Evolutionary conservation across 164 flowering plant genomes (phyloP).

Genomic region (Hamamelis virginiana): DNA sequence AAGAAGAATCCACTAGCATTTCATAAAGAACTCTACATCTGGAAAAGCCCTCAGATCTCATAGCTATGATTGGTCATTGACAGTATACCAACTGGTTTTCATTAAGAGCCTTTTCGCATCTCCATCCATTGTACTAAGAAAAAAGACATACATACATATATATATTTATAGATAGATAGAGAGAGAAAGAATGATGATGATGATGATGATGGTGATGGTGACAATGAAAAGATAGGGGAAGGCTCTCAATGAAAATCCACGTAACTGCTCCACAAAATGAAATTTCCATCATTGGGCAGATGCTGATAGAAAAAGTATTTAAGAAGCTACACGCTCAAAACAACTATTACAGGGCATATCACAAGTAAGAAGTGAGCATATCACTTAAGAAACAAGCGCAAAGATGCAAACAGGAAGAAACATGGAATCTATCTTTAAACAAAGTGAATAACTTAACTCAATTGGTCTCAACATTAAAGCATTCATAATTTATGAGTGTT

Average conservation of each 20-base stretch:
- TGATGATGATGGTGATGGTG: not conserved
- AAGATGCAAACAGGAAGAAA: too few species aligned
- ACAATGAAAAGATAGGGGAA: not conserved
- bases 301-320: not conserved
- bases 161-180: not conserved
- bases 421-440: too few species aligned
- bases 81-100: not conserved
- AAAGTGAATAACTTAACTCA: too few species aligned
- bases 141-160: not conserved
- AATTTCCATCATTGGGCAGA: constrained; percentile 29
- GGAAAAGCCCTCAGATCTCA: constrained; percentile 31
- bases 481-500: too few species aligned
- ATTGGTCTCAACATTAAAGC: too few species aligned
- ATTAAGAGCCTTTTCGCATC: constrained; percentile 15
- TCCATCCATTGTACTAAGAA: not conserved
- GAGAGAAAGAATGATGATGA: not conserved
- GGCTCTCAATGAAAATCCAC: constrained; percentile 1
- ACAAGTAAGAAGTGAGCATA: too few species aligned
- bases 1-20: not conserved
- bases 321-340: not conserved
- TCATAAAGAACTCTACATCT: not conserved
- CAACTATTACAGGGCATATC: not conserved
- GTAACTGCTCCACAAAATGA: constrained; percentile 1
- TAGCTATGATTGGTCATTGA: constrained; percentile 14
- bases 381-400: too few species aligned